Percentiles rank a stretch among this genome's conserved stretches.
phyloP scores from a whole-genome alignment of 257 asterid genomes.

The Echium plantagineum region DNA sequence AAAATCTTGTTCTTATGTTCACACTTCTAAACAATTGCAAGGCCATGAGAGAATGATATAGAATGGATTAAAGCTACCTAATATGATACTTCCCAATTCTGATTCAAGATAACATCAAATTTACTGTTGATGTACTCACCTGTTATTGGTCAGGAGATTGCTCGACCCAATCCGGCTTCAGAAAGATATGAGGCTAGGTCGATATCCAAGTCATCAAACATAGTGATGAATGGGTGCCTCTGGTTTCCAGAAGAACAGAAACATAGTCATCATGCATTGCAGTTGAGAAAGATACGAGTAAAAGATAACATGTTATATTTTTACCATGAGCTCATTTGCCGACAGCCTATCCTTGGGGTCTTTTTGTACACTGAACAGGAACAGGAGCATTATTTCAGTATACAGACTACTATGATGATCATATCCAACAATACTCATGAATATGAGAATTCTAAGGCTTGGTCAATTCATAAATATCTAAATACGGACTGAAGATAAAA shows the following conservation, averaged over 20 bases:
- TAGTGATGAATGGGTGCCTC: conserved; percentile 81
- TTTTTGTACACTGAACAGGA: conserved; percentile 66
- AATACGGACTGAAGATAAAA: no score
- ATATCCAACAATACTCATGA: no score
- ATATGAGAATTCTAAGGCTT: no score
- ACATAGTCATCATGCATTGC: conserved; percentile 8
- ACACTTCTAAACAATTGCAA: no score
- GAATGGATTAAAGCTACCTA: no score
- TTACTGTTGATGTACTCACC: conserved; percentile 1
- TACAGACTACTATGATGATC: no score
- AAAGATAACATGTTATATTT: conserved; percentile 2
- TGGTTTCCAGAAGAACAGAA: conserved; percentile 24
- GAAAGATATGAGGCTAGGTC: conserved; percentile 77
- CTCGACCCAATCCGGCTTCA: conserved; percentile 62
- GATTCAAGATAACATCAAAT: background rate
- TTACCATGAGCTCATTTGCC: conserved; percentile 88
- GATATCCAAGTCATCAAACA: conserved; percentile 43
- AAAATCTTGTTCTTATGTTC: no score
- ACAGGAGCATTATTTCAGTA: background rate
- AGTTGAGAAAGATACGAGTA: conserved; percentile 6
- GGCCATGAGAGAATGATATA: no score
- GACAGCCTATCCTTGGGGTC: conserved; percentile 79
- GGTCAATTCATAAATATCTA: no score
- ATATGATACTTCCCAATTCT: no score
- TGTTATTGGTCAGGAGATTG: conserved; percentile 35